Evolutionary conservation across 1,139 yeast genomes (phyloP).

Genomic region (Scheffersomyces insectosa): DNA sequence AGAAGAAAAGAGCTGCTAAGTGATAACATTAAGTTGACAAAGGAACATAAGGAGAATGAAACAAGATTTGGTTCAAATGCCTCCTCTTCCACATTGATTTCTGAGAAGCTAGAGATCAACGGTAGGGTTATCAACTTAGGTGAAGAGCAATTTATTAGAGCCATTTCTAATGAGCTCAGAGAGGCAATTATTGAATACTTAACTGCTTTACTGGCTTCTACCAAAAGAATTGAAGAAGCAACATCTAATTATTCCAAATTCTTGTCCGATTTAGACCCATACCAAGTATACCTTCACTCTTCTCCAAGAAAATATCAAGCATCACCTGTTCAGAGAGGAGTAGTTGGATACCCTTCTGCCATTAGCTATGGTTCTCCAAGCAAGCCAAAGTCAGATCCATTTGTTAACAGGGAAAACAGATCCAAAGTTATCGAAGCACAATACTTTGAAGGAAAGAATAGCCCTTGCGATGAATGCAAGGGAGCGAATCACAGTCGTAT

Average conservation of each 20-base stretch:
- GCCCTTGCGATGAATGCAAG: too few species aligned
- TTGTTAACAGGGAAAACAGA: too few species aligned
- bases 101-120: slow-evolving; percentile 46
- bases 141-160: slow-evolving; percentile 49
- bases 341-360: too few species aligned
- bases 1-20: slow-evolving; percentile 39
- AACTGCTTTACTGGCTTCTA: slow-evolving; percentile 32
- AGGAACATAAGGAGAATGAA: slow-evolving; percentile 40
- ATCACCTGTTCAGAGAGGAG: too few species aligned
- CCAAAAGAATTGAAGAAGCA: slow-evolving; percentile 29
- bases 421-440: too few species aligned
- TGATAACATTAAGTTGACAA: slow-evolving; percentile 33
- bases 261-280: too few species aligned
- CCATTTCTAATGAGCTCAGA: slow-evolving; percentile 46
- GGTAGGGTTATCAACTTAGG: slow-evolving; percentile 40
- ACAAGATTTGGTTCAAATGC: slow-evolving; percentile 47
- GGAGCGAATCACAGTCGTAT: too few species aligned
- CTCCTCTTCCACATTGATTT: slow-evolving; percentile 38
- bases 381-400: too few species aligned
- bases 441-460: too few species aligned
- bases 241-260: slow-evolving; percentile 1
- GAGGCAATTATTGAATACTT: slow-evolving; percentile 46
- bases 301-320: too few species aligned
- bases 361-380: too few species aligned
- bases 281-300: too few species aligned